Evolutionary conservation across 768 basidiomycete species (phyloP).

Genomic region (Neoboletus brunneissimus): DNA sequence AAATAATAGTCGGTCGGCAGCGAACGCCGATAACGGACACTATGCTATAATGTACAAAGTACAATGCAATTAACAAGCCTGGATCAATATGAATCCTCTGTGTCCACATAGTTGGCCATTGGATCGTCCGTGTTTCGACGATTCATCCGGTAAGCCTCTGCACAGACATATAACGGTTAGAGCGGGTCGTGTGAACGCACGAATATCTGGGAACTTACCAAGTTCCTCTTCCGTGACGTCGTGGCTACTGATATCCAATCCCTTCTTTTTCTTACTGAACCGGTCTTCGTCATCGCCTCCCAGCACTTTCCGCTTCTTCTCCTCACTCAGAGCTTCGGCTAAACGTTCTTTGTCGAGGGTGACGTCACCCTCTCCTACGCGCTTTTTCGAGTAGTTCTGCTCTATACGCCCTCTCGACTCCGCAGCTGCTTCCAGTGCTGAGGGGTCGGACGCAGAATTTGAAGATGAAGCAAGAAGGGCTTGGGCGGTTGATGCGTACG

Average conservation of each 20-base stretch:
- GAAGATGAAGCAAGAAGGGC: slow-evolving; percentile 52
- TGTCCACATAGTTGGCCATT: slow-evolving; percentile 89
- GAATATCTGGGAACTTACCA: slow-evolving; percentile 48
- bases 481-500: slow-evolving; percentile 71
- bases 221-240: slow-evolving; percentile 91
- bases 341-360: slow-evolving; percentile 69
- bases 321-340: slow-evolving; percentile 68
- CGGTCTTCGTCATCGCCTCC: slow-evolving; percentile 54
- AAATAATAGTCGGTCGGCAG: slow-evolving; percentile 3
- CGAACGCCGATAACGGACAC: background rate
- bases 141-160: slow-evolving; percentile 90
- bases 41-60: background rate
- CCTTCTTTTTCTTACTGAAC: slow-evolving; percentile 60
- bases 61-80: background rate
- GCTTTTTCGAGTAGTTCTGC: slow-evolving; percentile 74
- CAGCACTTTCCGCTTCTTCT: slow-evolving; percentile 72
- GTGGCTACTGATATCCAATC: slow-evolving; percentile 48
- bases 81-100: slow-evolving; percentile 32
- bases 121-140: slow-evolving; percentile 76
- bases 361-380: slow-evolving; percentile 80
- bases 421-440: slow-evolving; percentile 31
- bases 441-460: slow-evolving; percentile 26
- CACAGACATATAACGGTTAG: slow-evolving; percentile 13
- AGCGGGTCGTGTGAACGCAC: background rate
- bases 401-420: slow-evolving; percentile 45